These are phyloP conservation scores for Colletotrichum liriopes DNA, from an alignment of 2,329 filamentous ascomycete species.

Conservation along the genomic window DNA sequence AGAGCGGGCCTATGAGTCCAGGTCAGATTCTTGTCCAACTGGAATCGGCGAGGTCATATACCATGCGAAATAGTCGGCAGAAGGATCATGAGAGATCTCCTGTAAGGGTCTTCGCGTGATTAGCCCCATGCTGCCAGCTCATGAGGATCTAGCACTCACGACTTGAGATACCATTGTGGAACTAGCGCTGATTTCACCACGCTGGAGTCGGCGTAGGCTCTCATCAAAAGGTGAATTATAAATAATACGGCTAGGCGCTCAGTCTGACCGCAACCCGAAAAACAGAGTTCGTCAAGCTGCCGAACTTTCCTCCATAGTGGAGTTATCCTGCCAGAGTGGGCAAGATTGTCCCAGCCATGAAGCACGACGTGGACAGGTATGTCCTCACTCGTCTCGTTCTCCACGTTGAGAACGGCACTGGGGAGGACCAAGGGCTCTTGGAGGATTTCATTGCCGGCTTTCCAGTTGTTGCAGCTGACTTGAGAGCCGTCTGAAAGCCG, in stretches of 20 bases:
- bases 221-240: conserved; percentile 47
- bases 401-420: conserved; percentile 40
- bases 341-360: conserved; percentile 49
- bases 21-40: background rate
- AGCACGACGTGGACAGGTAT: conserved; percentile 47
- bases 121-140: background rate
- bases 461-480: conserved; percentile 47
- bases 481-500: conserved; percentile 27
- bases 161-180: conserved; percentile 27
- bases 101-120: background rate
- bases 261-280: conserved; percentile 39
- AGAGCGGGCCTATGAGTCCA: conserved; percentile 47
- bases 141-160: conserved; percentile 7
- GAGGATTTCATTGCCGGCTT: conserved; percentile 45
- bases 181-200: conserved; percentile 14
- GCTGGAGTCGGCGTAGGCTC: conserved; percentile 48
- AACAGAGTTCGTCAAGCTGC: conserved; percentile 47
- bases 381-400: conserved; percentile 47
- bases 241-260: conserved; percentile 47
- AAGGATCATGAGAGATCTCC: conserved; percentile 10
- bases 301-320: conserved; percentile 48
- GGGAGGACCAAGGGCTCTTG: conserved; percentile 32
- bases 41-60: background rate
- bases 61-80: conserved; percentile 29
- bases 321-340: conserved; percentile 47